A percentile compares a stretch with the other conserved stretches of the same genome.
Evolutionary conservation across 164 flowering plant genomes (phyloP).

Genomic region (Dillenia suffruticosa): DNA sequence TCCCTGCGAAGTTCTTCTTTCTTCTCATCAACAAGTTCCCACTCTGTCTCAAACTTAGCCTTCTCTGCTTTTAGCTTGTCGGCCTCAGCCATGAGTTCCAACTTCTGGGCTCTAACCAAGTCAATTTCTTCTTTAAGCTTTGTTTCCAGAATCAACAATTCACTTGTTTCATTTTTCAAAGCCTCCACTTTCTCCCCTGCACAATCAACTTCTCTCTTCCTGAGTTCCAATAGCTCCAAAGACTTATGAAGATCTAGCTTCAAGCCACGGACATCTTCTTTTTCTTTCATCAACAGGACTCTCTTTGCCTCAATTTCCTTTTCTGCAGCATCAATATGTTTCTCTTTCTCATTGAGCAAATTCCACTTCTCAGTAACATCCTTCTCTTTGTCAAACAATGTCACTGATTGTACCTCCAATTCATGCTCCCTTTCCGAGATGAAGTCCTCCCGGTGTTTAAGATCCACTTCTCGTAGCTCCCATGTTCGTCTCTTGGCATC

Average conservation of each 20-base stretch:
- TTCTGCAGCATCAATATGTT: conserved; percentile 35
- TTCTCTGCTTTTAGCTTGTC: conserved; percentile 73
- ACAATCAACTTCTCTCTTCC: conserved; percentile 42
- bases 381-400: conserved; percentile 50
- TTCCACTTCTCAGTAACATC: conserved; percentile 41
- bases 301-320: conserved; percentile 42
- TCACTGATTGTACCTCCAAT: conserved; percentile 41
- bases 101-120: conserved; percentile 59
- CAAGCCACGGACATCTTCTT: conserved; percentile 39
- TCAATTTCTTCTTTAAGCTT: conserved; percentile 93
- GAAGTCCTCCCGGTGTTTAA: conserved; percentile 56
- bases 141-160: conserved; percentile 54
- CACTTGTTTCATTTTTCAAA: conserved; percentile 59
- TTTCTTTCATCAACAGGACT: conserved; percentile 45
- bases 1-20: conserved; percentile 61
- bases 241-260: conserved; percentile 46
- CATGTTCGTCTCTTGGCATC: conserved; percentile 66
- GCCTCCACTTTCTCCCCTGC: conserved; percentile 55
- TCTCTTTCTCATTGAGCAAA: conserved; percentile 56
- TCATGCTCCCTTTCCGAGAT: conserved; percentile 62
- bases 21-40: conserved; percentile 92
- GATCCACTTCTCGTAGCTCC: conserved; percentile 79
- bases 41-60: conserved; percentile 83
- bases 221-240: conserved; percentile 41
- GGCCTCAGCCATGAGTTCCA: conserved; percentile 60